Conservation (phyloP, 805 yeast genomes). For the Saccharomycopsis oosterbeekiorum region DNA sequence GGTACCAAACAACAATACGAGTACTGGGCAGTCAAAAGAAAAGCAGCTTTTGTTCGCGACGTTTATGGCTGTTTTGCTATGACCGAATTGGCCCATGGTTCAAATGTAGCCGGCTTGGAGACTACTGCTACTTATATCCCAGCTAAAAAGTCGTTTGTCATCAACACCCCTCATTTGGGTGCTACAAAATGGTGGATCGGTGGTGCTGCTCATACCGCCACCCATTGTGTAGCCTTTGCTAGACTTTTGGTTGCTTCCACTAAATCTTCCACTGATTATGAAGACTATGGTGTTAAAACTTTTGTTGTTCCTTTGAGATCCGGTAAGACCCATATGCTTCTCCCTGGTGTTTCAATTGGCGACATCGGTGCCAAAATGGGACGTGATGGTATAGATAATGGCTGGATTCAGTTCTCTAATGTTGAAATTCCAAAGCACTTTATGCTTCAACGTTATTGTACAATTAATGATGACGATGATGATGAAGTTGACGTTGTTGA, state of each 20-base stretch:
- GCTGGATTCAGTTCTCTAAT: constrained; percentile 87
- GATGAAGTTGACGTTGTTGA: constrained; percentile 60
- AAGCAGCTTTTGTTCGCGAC: constrained; percentile 43
- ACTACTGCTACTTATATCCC: constrained; percentile 81
- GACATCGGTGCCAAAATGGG: constrained; percentile 97
- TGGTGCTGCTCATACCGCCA: constrained; percentile 92
- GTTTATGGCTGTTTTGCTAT: constrained; percentile 81
- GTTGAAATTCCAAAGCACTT: constrained; percentile 77
- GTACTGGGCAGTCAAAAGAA: constrained; percentile 72
- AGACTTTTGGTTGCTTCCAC: constrained; percentile 63
- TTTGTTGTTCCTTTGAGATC: constrained; percentile 79
- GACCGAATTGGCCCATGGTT: constrained; percentile 92
- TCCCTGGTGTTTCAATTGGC: constrained; percentile 77
- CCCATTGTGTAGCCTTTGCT: constrained; percentile 80
- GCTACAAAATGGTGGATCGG: constrained; percentile 99
- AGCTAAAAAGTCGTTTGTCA: constrained; percentile 53
- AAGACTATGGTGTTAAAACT: constrained; percentile 87
- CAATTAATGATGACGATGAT: constrained; percentile 36
- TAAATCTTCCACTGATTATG: constrained; percentile 18
- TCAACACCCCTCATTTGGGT: constrained; percentile 82
- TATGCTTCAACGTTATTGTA: constrained; percentile 73
- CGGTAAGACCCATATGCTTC: constrained; percentile 57
- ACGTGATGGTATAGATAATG: constrained; percentile 90
- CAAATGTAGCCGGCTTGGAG: constrained; percentile 87
- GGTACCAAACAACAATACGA: constrained; percentile 78